Evolutionary conservation across 208 protist species (phyloP).

Genomic region (Crithidia expoeki): DNA sequence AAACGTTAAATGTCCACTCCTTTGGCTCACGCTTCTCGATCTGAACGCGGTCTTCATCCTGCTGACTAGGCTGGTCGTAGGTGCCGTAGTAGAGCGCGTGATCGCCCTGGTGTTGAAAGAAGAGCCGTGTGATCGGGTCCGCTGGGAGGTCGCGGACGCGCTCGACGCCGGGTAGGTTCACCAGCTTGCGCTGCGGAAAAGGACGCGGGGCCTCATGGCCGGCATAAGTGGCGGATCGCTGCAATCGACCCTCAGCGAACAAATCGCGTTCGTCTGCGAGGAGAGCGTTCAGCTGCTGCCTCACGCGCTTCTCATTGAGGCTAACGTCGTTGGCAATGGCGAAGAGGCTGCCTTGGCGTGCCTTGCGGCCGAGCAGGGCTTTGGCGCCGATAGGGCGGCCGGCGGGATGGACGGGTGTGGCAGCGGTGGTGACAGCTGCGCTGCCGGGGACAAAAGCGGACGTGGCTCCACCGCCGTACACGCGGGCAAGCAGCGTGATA

Average conservation of each 20-base stretch:
- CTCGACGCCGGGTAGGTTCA: constrained; percentile 86
- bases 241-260: constrained; percentile 21
- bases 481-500: constrained; percentile 43
- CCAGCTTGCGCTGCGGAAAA: constrained; percentile 56
- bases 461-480: constrained; percentile 62
- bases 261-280: constrained; percentile 77
- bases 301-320: constrained; percentile 65
- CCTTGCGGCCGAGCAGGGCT: constrained; percentile 49
- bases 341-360: constrained; percentile 79
- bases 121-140: constrained; percentile 90
- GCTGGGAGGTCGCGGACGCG: constrained; percentile 82
- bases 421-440: constrained; percentile 15
- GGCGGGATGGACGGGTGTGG: background rate
- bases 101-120: constrained; percentile 93
- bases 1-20: constrained; percentile 78
- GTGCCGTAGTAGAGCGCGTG: constrained; percentile 91
- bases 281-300: constrained; percentile 80
- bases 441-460: constrained; percentile 35
- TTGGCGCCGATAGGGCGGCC: constrained; percentile 23
- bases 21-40: constrained; percentile 81
- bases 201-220: constrained; percentile 22
- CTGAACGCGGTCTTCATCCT: constrained; percentile 85
- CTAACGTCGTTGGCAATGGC: constrained; percentile 73
- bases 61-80: constrained; percentile 74
- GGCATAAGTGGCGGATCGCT: constrained; percentile 5